Percentiles rank a stretch among this genome's conserved stretches.
Conservation (phyloP, 352 stramenopile species). For the Globisporangium cederbergense region DNA sequence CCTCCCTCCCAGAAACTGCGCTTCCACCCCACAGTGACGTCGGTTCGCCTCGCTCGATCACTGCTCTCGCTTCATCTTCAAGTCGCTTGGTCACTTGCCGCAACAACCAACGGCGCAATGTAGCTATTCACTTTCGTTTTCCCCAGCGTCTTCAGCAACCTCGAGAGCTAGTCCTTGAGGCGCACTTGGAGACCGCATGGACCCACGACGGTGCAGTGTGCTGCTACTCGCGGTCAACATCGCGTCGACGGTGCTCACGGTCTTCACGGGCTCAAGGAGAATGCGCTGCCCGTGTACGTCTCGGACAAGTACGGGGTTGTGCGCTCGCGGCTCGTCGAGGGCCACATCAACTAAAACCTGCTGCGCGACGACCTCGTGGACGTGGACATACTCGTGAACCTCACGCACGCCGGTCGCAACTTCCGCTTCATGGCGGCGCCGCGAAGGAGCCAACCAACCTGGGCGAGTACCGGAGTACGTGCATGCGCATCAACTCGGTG, state of each 20-base stretch:
- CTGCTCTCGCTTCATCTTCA: too few species aligned
- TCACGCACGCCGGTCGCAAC: neutral
- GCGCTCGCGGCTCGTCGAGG: conserved; percentile 27
- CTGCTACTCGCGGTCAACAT: conserved; percentile 35
- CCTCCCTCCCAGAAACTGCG: too few species aligned
- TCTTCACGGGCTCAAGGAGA: conserved; percentile 52
- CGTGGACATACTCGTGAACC: conserved; percentile 7
- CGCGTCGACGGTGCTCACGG: conserved; percentile 39
- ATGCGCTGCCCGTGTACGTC: conserved; percentile 41
- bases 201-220: neutral
- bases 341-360: conserved; percentile 13
- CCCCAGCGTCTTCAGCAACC: too few species aligned
- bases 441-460: conserved; percentile 26
- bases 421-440: conserved; percentile 57
- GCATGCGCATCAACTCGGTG: conserved; percentile 37
- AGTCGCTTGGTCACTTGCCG: too few species aligned
- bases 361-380: conserved; percentile 1
- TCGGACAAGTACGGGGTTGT: conserved; percentile 45
- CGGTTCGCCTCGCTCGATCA: too few species aligned
- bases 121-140: too few species aligned
- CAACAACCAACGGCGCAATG: too few species aligned
- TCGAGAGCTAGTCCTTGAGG: too few species aligned
- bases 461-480: conserved; percentile 35
- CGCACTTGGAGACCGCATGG: too few species aligned
- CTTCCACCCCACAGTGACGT: too few species aligned